phyloP scores from a whole-genome alignment of 2,329 filamentous ascomycete species.

The Paramyrothecium roridum region DNA sequence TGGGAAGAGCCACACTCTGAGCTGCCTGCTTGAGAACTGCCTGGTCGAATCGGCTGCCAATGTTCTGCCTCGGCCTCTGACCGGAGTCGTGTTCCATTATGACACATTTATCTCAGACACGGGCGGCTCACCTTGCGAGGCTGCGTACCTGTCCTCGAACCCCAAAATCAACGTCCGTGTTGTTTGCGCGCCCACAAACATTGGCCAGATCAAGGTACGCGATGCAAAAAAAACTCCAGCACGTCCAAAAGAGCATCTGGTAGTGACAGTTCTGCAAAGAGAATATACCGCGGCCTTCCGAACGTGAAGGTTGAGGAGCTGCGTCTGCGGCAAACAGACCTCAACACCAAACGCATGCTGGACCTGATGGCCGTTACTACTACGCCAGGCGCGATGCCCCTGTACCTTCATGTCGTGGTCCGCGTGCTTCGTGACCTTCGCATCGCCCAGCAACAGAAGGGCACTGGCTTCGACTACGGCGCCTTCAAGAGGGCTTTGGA shows the following conservation, averaged over 20 bases:
- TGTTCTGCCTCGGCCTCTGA: conserved; percentile 47
- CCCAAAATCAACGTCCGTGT: conserved; percentile 44
- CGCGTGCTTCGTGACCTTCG: conserved; percentile 57
- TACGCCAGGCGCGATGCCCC: conserved; percentile 37
- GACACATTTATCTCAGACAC: conserved; percentile 50
- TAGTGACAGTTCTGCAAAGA: conserved; percentile 12
- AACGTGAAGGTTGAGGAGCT: conserved; percentile 48
- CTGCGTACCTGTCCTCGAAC: conserved; percentile 49
- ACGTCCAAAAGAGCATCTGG: no score
- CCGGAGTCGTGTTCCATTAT: conserved; percentile 64
- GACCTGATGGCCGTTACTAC: conserved; percentile 55
- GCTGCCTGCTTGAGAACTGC: conserved; percentile 55
- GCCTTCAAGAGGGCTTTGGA: conserved; percentile 35
- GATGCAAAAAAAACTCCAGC: no score
- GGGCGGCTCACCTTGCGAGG: conserved; percentile 54
- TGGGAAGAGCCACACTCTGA: conserved; percentile 61
- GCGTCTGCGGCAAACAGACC: conserved; percentile 44
- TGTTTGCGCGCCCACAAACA: conserved; percentile 52
- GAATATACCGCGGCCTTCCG: conserved; percentile 36
- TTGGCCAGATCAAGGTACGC: conserved; percentile 33
- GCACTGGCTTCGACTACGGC: conserved; percentile 43
- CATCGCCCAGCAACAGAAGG: conserved; percentile 34
- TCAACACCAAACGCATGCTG: conserved; percentile 57
- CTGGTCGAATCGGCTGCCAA: conserved; percentile 43
- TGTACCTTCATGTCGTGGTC: conserved; percentile 56